Conservation (phyloP, 2,329 filamentous ascomycete genomes). For the Arthrobotrys pseudoclavata region DNA sequence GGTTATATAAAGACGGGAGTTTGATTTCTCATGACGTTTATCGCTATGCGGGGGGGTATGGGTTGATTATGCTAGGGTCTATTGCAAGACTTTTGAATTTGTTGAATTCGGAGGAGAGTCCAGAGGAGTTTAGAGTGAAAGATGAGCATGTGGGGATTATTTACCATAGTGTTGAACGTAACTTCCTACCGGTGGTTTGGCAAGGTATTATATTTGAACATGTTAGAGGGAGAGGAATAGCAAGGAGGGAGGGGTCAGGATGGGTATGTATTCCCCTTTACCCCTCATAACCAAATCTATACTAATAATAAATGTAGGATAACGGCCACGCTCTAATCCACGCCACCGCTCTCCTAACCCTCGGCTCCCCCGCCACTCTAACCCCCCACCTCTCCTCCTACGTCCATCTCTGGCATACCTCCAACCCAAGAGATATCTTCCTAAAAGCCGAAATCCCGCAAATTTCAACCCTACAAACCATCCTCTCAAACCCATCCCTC, state of each 20-base stretch:
- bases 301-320: background rate
- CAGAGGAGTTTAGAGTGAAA: constrained; percentile 19
- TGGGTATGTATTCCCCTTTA: constrained; percentile 22
- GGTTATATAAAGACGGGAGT: constrained; percentile 56
- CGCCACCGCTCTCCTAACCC: constrained; percentile 16
- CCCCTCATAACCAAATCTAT: background rate
- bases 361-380: constrained; percentile 1
- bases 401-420: constrained; percentile 27
- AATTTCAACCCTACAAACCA: constrained; percentile 28
- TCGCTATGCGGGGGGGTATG: constrained; percentile 56
- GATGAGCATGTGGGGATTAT: constrained; percentile 28
- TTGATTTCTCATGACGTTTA: constrained; percentile 59
- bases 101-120: constrained; percentile 33
- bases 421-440: constrained; percentile 21
- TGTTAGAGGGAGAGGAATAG: constrained; percentile 35
- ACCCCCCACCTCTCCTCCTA: constrained; percentile 17
- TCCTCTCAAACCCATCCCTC: constrained; percentile 3
- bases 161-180: constrained; percentile 42
- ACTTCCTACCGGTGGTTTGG: constrained; percentile 52
- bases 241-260: constrained; percentile 18
- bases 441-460: constrained; percentile 9
- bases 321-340: constrained; percentile 32
- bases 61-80: constrained; percentile 32
- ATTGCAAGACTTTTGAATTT: constrained; percentile 25
- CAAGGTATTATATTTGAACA: constrained; percentile 50